Conservation (phyloP, 2,329 filamentous ascomycete species). For the Penicillium sp. region DNA sequence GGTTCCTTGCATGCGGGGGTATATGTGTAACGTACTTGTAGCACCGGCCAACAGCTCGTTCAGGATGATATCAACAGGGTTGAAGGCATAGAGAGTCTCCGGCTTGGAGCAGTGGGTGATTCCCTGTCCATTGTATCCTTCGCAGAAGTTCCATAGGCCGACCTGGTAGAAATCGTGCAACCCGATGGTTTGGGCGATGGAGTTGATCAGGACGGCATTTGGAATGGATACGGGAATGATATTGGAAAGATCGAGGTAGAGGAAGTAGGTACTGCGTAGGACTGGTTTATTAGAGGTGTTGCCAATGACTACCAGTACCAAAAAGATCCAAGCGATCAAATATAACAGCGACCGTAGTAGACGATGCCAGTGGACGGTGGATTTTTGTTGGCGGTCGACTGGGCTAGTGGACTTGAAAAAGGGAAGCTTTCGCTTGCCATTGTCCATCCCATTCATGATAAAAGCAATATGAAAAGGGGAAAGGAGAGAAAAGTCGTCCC, state of each 20-base stretch:
- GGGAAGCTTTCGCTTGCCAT: constrained; percentile 26
- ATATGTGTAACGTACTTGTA: constrained; percentile 56
- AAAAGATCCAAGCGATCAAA: constrained; percentile 71
- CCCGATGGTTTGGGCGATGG: constrained; percentile 79
- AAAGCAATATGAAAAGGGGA: neutral
- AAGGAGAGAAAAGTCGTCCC: neutral
- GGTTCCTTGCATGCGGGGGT: neutral
- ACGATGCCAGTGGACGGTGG: constrained; percentile 57
- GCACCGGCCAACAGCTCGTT: constrained; percentile 79
- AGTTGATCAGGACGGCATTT: constrained; percentile 76
- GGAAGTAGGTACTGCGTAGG: constrained; percentile 74
- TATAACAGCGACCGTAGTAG: constrained; percentile 68
- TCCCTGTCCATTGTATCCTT: constrained; percentile 70
- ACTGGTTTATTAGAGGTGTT: constrained; percentile 64
- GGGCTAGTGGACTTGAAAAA: constrained; percentile 28
- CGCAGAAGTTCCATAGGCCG: constrained; percentile 88
- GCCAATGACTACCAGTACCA: constrained; percentile 78
- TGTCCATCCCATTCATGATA: constrained; percentile 19
- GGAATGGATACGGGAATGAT: constrained; percentile 73
- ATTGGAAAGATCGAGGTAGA: constrained; percentile 77
- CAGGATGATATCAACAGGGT: constrained; percentile 78
- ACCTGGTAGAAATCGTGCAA: constrained; percentile 94
- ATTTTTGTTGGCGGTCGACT: constrained; percentile 30
- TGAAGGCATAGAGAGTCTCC: constrained; percentile 79
- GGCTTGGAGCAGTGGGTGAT: constrained; percentile 75